Base-by-base conservation (phyloP, 2,329 filamentous ascomycete species). In the Gremmenia infestans region DNA sequence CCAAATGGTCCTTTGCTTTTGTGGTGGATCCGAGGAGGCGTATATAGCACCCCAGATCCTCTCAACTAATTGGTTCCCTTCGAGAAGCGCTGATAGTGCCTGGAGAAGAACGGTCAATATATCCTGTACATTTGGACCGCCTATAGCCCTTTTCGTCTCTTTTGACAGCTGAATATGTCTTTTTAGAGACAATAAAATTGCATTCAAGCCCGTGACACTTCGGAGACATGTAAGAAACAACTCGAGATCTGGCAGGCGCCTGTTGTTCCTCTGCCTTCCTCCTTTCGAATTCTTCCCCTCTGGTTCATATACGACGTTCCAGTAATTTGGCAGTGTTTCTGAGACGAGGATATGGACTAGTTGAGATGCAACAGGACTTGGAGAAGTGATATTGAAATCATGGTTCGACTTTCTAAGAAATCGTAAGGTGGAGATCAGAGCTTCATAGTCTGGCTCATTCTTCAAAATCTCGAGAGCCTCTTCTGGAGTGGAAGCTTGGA, bases 281-380 rank as follows among this genome's bases (percentile, higher is more conserved):
- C 25, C 6, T 1, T 60, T 58, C 3, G 22, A 60, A 37, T 2
- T 63, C 57, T 28, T 68, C 32, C 2, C 67, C 69, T 67, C 58
- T n/a, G 73, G 74, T 55, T 81, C 78, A 39, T 76, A 72, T 15
- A 93, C 67, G 8, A 83, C 66, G 3, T 77, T 68, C 93, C 94
- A 97, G 72, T 93, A 96, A 67, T 92, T 89, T 1, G 89, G 88
- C 7, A 91, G 76, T 25, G 88, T 91, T 35, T 85, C 82, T 15
- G 81, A 85, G 56, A 95, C 83, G 37, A 99, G 74, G 3, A 82
- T 74, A 67, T 91, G 86, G 52, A 93, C 77, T 35, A 97, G 82
- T 64, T 91, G 88, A 19, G 90, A 85, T 55, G 85, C 82, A 58
- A 83, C 74, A 1, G 92, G 85, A 35, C 81, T 81, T 3, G 90